These are phyloP conservation scores for Ustilago lituana DNA, from an alignment of 1,284 basidiomycete genomes.

Conservation along the genomic window DNA sequence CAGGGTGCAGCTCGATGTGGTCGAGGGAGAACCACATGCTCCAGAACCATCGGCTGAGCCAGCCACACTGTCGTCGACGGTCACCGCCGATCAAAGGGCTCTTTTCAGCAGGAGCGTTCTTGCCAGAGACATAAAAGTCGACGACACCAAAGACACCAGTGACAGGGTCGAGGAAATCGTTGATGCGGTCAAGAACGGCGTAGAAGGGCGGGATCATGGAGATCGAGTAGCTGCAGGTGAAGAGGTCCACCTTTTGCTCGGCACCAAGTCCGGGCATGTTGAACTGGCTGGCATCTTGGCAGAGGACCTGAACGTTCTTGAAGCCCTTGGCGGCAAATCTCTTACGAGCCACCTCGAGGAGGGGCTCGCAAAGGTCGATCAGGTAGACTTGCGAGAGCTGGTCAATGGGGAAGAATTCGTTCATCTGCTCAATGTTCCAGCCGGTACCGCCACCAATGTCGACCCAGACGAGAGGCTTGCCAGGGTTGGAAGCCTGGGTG, in stretches of 20 bases:
- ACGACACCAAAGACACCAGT: slow-evolving; percentile 77
- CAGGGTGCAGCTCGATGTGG: slow-evolving; percentile 78
- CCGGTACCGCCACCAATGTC: slow-evolving; percentile 85
- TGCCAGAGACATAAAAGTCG: slow-evolving; percentile 82
- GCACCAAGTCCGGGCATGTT: slow-evolving; percentile 71
- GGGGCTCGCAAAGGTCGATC: slow-evolving; percentile 79
- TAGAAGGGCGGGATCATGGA: slow-evolving; percentile 76
- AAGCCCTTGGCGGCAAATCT: slow-evolving; percentile 78
- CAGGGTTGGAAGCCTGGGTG: slow-evolving; percentile 68
- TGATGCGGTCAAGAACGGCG: slow-evolving; percentile 76
- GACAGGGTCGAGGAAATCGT: slow-evolving; percentile 76
- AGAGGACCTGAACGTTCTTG: slow-evolving; percentile 79
- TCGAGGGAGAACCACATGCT: slow-evolving; percentile 77
- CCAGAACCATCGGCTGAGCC: slow-evolving; percentile 80
- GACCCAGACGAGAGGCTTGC: slow-evolving; percentile 77
- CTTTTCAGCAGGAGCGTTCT: slow-evolving; percentile 73
- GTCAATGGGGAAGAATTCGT: slow-evolving; percentile 73
- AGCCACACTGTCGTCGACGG: slow-evolving; percentile 76
- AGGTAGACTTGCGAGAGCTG: slow-evolving; percentile 74
- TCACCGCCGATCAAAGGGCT: slow-evolving; percentile 74
- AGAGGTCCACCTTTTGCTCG: slow-evolving; percentile 62
- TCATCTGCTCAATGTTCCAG: slow-evolving; percentile 84
- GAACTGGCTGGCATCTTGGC: slow-evolving; percentile 80
- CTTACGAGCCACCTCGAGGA: slow-evolving; percentile 77
- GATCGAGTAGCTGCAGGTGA: slow-evolving; percentile 67